phyloP scores from a whole-genome alignment of 306 rosid genomes.

The Citrullus mucosospermus region DNA sequence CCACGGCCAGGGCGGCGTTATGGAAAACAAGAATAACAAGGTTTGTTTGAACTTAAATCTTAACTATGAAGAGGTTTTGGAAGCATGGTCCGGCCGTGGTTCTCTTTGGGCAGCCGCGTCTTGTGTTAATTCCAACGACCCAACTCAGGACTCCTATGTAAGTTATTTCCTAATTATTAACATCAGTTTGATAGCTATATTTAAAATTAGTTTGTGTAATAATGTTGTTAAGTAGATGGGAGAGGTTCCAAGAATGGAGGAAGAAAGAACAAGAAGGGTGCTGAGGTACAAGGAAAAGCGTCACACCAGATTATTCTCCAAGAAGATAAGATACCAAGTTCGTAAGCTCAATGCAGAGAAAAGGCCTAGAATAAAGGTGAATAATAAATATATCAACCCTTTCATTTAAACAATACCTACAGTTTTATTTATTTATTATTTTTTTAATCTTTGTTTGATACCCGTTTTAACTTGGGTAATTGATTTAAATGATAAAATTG shows the following conservation, averaged over 20 bases:
- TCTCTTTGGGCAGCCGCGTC: background rate
- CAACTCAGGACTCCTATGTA: background rate
- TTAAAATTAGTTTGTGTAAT: too few relatives aligned
- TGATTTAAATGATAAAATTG: too few relatives aligned
- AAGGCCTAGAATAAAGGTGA: background rate
- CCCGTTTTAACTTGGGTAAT: too few relatives aligned
- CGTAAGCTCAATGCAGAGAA: background rate
- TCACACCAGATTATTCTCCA: background rate
- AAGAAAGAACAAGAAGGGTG: conserved; percentile 21
- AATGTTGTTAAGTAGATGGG: conserved; percentile 28
- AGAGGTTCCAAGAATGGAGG: conserved; percentile 66
- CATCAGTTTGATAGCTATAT: too few relatives aligned
- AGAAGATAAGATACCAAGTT: conserved; percentile 35
- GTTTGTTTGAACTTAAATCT: background rate
- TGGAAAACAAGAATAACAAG: background rate
- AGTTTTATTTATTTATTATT: too few relatives aligned
- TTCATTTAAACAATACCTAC: too few relatives aligned
- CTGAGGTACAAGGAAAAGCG: background rate
- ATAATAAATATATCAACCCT: too few relatives aligned
- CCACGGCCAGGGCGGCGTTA: background rate
- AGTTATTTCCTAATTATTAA: background rate
- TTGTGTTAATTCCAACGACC: background rate
- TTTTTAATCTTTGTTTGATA: too few relatives aligned
- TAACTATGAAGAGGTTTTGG: background rate
- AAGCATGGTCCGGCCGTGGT: background rate